Evolutionary conservation across 2,329 filamentous ascomycete genomes (phyloP).

Genomic region (Penicillium sp.): DNA sequence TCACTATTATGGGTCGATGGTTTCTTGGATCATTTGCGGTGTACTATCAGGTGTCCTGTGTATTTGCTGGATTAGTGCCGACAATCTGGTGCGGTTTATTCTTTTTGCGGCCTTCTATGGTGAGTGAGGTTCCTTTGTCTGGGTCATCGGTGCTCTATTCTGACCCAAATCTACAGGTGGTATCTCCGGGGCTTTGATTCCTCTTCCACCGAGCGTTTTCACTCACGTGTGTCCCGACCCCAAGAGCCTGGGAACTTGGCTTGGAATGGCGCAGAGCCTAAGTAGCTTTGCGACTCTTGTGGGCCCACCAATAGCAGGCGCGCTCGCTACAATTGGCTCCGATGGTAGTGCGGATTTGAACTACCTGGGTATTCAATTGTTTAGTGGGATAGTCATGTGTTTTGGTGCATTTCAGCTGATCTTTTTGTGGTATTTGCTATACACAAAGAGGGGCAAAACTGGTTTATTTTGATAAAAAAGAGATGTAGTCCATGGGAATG

Average conservation of each 20-base stretch:
- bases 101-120: constrained; percentile 59
- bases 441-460: constrained; percentile 15
- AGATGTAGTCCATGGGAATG: not conserved
- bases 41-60: constrained; percentile 37
- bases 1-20: constrained; percentile 55
- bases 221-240: constrained; percentile 49
- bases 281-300: constrained; percentile 48
- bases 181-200: constrained; percentile 59
- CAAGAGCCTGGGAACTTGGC: constrained; percentile 44
- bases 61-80: constrained; percentile 56
- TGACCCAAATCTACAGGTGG: constrained; percentile 37
- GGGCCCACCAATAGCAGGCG: constrained; percentile 49
- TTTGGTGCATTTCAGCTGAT: constrained; percentile 36
- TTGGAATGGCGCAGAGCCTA: constrained; percentile 51
- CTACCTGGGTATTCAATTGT: constrained; percentile 47
- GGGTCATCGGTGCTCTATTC: not conserved
- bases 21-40: constrained; percentile 51
- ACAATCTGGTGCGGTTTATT: constrained; percentile 49
- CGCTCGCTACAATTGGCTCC: constrained; percentile 38
- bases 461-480: constrained; percentile 12
- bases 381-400: constrained; percentile 40
- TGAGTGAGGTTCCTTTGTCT: not conserved
- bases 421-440: constrained; percentile 17
- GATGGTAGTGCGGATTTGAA: constrained; percentile 23
- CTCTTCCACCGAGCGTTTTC: constrained; percentile 59